Base-by-base conservation (phyloP, 495 filamentous ascomycete species). In the Platismatia glauca region DNA sequence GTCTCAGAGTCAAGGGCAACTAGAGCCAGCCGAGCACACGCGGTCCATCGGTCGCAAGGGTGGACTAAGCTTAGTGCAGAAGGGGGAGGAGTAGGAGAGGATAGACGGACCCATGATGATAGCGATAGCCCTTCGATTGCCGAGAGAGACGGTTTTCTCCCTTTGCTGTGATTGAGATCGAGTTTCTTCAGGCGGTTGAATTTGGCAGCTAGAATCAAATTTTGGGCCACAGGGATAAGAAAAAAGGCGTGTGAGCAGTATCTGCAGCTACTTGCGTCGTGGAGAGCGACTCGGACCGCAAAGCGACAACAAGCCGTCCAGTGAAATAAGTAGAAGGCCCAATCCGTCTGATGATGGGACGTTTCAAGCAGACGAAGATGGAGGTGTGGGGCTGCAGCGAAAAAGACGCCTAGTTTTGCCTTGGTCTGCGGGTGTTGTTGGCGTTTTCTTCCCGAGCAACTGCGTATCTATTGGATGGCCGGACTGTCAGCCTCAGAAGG, bases 61-160 rank as follows among this genome's bases (percentile, higher is more conserved):
- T 57, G 61, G 66, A 58, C 60, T 70, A 59, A 66, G 53, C 60
- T 62, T 62, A 70, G 64, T 60, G 66, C 62, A 63, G 44, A 61
- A 59, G 60, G 59, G 37, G 52, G 58, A 66, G 50, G 53, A 48
- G 50, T 15, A 43, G 41, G 31, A 64, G 61, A 59, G 65, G 50
- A 63, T 62, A 53, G 66, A 70, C 68, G 60, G 61, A 70, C 68
- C 68, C 68, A 70, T 70, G 57, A 55, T 57, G 61, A 64, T 50
- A 63, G 58, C 53, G 57, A 53, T 60, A 37, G 50, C 38, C 37
- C 33, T 64, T 33, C 60, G 67, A 67, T 62, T 62, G 44, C 64
- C 66, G 66, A 67, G 68, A 55, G 34, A 34, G 48, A 64, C 57
- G 55, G 24, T 37, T 59, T 62, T 38, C 38, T 66, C 58, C 50